Percentiles rank a stretch among this genome's conserved stretches.
Conservation (phyloP, 192 early-diverging fungal genomes). For the Coemansia asiatica region DNA sequence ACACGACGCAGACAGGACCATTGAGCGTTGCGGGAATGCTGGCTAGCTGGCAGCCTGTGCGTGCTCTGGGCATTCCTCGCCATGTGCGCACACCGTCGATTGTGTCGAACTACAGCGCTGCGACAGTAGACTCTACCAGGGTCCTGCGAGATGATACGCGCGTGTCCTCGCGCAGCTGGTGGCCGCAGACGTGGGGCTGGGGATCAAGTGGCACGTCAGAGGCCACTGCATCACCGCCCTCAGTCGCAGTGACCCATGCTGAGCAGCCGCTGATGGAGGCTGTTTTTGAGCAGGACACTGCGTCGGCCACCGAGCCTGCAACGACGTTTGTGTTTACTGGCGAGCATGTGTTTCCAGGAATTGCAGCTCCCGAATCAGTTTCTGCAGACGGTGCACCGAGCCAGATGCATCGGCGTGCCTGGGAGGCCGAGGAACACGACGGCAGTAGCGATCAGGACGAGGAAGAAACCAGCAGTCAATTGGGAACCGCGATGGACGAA, state of each 20-base stretch:
- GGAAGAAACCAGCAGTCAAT: slow-evolving; percentile 23
- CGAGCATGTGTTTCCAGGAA: slow-evolving; percentile 35
- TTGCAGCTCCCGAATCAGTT: not conserved
- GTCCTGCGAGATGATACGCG: slow-evolving; percentile 38
- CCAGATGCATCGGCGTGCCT: no score
- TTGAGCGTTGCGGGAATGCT: not conserved
- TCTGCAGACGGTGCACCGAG: not conserved
- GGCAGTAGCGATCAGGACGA: not conserved
- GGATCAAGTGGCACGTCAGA: not conserved
- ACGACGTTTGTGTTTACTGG: slow-evolving; percentile 49
- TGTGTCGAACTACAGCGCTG: slow-evolving; percentile 15
- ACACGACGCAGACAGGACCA: slow-evolving; percentile 3
- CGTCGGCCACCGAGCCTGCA: slow-evolving; percentile 25
- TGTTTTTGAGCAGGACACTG: not conserved
- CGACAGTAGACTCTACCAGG: slow-evolving; percentile 32
- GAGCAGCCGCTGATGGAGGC: not conserved
- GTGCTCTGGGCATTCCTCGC: not conserved
- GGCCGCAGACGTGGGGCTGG: slow-evolving; percentile 37
- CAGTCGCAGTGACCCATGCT: not conserved
- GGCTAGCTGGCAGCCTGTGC: slow-evolving; percentile 9
- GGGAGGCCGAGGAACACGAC: not conserved
- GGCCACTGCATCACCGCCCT: not conserved
- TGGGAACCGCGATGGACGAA: slow-evolving; percentile 39
- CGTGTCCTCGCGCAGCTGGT: slow-evolving; percentile 36
- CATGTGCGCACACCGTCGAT: slow-evolving; percentile 30